phyloP scores from a whole-genome alignment of 805 yeast species.

The Kockiozyma suomiensis region DNA sequence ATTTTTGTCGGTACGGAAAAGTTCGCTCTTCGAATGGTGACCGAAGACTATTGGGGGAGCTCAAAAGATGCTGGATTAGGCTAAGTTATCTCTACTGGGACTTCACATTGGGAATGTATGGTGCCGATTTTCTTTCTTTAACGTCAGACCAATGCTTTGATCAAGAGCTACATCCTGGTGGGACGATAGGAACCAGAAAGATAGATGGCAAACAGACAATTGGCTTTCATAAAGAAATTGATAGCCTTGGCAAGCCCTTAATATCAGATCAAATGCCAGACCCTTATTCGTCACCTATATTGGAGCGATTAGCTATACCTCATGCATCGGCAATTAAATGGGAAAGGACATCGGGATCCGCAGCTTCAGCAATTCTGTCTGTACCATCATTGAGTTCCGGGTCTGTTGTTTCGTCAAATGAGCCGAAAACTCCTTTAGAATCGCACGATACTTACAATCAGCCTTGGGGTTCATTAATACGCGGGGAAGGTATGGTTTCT shows the following conservation, averaged over 20 bases:
- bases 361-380: not conserved
- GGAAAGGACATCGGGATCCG: not conserved
- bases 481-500: constrained; percentile 21
- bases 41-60: constrained; percentile 47
- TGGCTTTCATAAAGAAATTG: not conserved
- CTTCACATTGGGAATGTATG: constrained; percentile 23
- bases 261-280: not conserved
- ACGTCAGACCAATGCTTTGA: constrained; percentile 22
- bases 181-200: constrained; percentile 32
- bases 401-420: constrained; percentile 1
- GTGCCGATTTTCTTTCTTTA: constrained; percentile 4
- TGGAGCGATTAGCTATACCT: not conserved
- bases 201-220: not conserved
- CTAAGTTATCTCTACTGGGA: constrained; percentile 44
- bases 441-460: not conserved
- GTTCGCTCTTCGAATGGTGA: constrained; percentile 37
- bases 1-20: constrained; percentile 37
- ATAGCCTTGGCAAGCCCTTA: not conserved
- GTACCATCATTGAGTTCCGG: constrained; percentile 10
- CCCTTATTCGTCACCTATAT: not conserved
- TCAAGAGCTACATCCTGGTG: constrained; percentile 42
- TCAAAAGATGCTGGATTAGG: constrained; percentile 55
- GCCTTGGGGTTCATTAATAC: constrained; percentile 31
- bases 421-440: not conserved
- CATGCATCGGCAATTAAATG: not conserved